Evolutionary conservation across 1,284 basidiomycete genomes (phyloP).

Genomic region (Ustilago sp.): DNA sequence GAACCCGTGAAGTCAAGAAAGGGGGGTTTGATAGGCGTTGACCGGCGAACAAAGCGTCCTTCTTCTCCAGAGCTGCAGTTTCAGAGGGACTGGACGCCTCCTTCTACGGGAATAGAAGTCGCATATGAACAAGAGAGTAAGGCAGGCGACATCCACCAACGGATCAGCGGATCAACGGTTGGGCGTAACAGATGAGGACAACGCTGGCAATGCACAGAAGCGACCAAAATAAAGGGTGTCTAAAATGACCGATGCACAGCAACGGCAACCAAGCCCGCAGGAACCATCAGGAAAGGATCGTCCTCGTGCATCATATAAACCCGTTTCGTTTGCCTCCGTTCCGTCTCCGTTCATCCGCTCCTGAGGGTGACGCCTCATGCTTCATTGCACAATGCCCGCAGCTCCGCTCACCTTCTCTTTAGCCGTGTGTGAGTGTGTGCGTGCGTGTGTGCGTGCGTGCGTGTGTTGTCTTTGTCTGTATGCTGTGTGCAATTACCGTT

Average conservation of each 20-base stretch:
- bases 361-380: not conserved
- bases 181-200: not conserved
- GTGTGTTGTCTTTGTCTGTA: not conserved
- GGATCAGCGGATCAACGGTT: not conserved
- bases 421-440: not conserved
- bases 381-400: constrained; percentile 5
- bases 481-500: not conserved
- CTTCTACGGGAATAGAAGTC: not conserved
- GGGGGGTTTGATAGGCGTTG: not conserved
- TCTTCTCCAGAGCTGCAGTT: not conserved
- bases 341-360: not conserved
- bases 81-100: not conserved
- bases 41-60: constrained; percentile 4
- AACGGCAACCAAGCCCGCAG: not conserved
- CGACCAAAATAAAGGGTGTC: not conserved
- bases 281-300: constrained; percentile 5
- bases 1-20: not conserved
- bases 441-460: not conserved
- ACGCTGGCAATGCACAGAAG: not conserved
- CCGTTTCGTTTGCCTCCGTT: not conserved
- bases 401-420: not conserved
- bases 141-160: not conserved
- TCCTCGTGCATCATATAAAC: not conserved
- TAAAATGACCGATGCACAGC: constrained; percentile 1
- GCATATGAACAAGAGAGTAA: not conserved